Percentiles rank a stretch among this genome's conserved stretches.
Evolutionary conservation across 306 rosid species (phyloP).

Genomic region (Potentilla sterilis): DNA sequence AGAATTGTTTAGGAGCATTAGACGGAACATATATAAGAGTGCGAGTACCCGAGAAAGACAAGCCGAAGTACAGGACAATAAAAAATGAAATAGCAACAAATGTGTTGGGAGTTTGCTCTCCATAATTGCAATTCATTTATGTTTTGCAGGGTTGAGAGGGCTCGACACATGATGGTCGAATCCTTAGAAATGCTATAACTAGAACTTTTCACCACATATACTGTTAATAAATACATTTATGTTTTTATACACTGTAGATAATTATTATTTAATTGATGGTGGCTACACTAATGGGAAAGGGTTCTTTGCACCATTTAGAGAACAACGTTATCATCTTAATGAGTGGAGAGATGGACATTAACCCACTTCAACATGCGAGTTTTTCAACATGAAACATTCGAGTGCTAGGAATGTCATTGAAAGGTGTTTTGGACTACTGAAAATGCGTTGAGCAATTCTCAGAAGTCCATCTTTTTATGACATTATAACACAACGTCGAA

Average conservation of each 20-base stretch:
- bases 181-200: no score
- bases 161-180: no score
- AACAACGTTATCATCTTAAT: neutral
- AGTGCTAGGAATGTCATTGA: conserved; percentile 2
- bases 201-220: no score
- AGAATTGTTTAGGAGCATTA: no score
- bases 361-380: neutral
- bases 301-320: neutral
- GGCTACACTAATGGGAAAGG: neutral
- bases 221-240: neutral
- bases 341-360: neutral
- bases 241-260: neutral
- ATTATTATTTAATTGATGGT: neutral
- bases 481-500: neutral
- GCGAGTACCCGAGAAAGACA: no score
- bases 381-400: neutral
- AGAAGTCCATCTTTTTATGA: neutral
- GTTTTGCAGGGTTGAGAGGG: no score
- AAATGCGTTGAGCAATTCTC: neutral
- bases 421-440: neutral
- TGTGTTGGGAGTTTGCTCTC: no score
- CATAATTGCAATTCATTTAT: no score
- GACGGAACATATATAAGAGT: no score
- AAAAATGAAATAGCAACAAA: no score
- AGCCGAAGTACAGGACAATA: no score